These are phyloP conservation scores for Pezicula rhizophila DNA, from an alignment of 2,329 filamentous ascomycete species.

Conservation along the genomic window DNA sequence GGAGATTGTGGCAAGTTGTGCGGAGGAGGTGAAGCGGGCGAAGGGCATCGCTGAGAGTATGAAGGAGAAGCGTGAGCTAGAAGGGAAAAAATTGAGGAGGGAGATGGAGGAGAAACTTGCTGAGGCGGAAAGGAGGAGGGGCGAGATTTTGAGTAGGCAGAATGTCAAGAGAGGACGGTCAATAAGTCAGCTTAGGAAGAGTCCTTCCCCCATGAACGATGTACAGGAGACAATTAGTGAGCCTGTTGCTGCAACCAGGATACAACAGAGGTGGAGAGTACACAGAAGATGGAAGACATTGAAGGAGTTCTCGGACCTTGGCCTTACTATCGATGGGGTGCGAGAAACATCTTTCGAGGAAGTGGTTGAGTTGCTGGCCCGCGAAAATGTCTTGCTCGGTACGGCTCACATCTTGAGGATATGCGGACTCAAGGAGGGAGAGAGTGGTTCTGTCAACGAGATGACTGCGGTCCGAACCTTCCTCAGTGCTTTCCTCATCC, in stretches of 20 bases:
- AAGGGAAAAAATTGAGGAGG: constrained; percentile 60
- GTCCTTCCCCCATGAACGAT: constrained; percentile 42
- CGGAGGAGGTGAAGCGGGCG: constrained; percentile 75
- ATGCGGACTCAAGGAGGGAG: constrained; percentile 63
- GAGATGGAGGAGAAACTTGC: constrained; percentile 78
- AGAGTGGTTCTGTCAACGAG: constrained; percentile 55
- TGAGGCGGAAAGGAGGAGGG: constrained; percentile 67
- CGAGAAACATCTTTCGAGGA: constrained; percentile 66
- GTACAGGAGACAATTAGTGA: constrained; percentile 44
- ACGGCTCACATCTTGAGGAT: constrained; percentile 64
- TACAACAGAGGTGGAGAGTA: constrained; percentile 67
- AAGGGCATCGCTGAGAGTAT: constrained; percentile 79
- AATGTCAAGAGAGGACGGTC: constrained; percentile 47
- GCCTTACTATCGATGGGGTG: constrained; percentile 65
- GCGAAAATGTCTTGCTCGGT: constrained; percentile 57
- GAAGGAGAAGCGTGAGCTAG: constrained; percentile 73
- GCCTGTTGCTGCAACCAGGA: constrained; percentile 56
- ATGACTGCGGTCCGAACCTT: constrained; percentile 71
- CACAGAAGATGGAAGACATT: constrained; percentile 52
- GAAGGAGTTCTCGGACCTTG: constrained; percentile 59
- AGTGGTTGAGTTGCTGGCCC: constrained; percentile 62
- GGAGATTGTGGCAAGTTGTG: constrained; percentile 74
- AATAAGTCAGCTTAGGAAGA: constrained; percentile 47
- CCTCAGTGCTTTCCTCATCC: constrained; percentile 71
- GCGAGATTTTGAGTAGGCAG: constrained; percentile 52